These are phyloP conservation scores for Colletotrichum camelliae DNA, from an alignment of 2,329 filamentous ascomycete genomes.

Conservation along the genomic window DNA sequence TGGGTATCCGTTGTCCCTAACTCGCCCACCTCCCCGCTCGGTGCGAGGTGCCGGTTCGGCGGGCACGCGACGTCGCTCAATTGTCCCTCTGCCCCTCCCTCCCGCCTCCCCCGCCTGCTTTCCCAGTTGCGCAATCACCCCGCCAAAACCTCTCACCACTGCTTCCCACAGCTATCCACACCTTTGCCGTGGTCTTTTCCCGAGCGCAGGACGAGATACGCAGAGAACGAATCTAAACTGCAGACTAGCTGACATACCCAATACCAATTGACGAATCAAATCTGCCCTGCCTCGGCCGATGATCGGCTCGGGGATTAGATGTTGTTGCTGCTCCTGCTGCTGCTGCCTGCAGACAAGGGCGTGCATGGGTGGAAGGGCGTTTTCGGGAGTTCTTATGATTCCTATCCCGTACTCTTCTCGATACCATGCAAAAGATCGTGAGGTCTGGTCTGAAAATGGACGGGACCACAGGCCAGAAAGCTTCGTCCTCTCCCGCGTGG, in stretches of 20 bases:
- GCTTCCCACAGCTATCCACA: background rate
- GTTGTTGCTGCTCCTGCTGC: background rate
- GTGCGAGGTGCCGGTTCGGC: background rate
- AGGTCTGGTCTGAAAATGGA: background rate
- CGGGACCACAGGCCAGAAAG: background rate
- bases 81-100: background rate
- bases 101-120: background rate
- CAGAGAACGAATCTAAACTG: background rate
- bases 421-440: background rate
- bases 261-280: background rate
- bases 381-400: background rate
- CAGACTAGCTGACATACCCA: background rate
- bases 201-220: background rate
- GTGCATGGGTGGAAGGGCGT: background rate
- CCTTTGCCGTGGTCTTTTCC: background rate
- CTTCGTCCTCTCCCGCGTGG: background rate
- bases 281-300: background rate
- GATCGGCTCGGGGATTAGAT: slow-evolving; percentile 2
- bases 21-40: background rate
- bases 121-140: background rate
- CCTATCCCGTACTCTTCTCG: background rate
- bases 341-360: background rate
- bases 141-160: background rate
- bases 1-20: background rate
- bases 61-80: background rate